phyloP scores from a whole-genome alignment of 2,329 filamentous ascomycete species.

The Cladosporium cucumerinum region DNA sequence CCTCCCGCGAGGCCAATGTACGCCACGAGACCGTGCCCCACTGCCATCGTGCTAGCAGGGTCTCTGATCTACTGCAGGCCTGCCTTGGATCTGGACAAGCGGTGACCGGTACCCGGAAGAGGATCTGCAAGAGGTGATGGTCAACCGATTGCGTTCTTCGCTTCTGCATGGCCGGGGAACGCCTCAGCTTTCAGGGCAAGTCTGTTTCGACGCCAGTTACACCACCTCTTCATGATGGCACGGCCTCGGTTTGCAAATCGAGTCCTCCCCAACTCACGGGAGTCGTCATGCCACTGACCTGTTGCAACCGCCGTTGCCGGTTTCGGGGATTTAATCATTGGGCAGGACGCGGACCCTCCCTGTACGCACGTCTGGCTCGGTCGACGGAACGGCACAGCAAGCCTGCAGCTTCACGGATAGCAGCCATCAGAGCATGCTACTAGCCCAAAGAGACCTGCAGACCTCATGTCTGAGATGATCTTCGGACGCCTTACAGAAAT shows the following conservation, averaged over 20 bases:
- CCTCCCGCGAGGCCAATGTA: background rate
- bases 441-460: conserved; percentile 1
- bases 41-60: background rate
- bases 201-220: background rate
- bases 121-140: background rate
- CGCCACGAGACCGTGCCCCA: conserved; percentile 6
- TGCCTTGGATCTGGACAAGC: background rate
- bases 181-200: background rate
- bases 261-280: conserved; percentile 2
- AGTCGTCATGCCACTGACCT: conserved; percentile 7
- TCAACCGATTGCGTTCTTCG: background rate
- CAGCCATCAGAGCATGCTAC: background rate
- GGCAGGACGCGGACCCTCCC: background rate
- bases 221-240: background rate
- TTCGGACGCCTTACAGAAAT: background rate
- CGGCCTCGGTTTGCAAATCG: conserved; percentile 10
- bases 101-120: conserved; percentile 15
- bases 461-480: background rate
- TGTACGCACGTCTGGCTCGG: conserved; percentile 11
- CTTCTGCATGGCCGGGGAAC: background rate
- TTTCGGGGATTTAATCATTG: conserved; percentile 11
- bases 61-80: background rate
- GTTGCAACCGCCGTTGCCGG: background rate
- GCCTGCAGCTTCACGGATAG: conserved; percentile 9
- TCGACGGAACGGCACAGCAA: conserved; percentile 10